Conservation (phyloP, 1,139 yeast species). For the Debaryomyces fabryi region DNA sequence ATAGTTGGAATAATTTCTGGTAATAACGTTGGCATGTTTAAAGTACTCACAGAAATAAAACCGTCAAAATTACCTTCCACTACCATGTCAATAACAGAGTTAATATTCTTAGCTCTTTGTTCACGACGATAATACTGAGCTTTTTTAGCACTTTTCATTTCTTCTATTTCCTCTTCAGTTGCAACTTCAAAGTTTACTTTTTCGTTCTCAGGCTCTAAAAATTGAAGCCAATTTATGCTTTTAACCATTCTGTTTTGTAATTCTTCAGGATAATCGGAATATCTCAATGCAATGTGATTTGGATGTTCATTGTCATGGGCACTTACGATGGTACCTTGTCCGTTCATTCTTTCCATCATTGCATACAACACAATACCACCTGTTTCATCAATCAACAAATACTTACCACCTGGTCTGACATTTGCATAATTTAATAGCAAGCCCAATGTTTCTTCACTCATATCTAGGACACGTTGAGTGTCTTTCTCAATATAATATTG, state of each 20-base stretch:
- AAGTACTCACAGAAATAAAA: slow-evolving; percentile 69
- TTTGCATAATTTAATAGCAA: slow-evolving; percentile 76
- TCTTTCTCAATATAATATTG: slow-evolving; percentile 78
- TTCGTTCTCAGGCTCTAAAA: slow-evolving; percentile 73
- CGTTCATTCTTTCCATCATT: slow-evolving; percentile 86
- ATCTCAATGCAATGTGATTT: slow-evolving; percentile 69
- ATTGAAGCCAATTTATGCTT: slow-evolving; percentile 77
- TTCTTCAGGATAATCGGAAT: slow-evolving; percentile 62
- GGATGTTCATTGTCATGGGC: slow-evolving; percentile 94
- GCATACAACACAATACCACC: slow-evolving; percentile 85
- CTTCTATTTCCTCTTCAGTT: slow-evolving; percentile 53
- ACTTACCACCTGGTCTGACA: slow-evolving; percentile 85
- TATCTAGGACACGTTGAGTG: slow-evolving; percentile 67
- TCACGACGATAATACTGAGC: slow-evolving; percentile 70
- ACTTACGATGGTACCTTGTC: slow-evolving; percentile 74
- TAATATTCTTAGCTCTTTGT: slow-evolving; percentile 58
- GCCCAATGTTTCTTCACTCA: slow-evolving; percentile 84
- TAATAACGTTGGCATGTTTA: slow-evolving; percentile 67
- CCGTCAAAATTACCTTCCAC: slow-evolving; percentile 70
- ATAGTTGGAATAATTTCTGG: slow-evolving; percentile 63
- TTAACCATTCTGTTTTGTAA: slow-evolving; percentile 58
- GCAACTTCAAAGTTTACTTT: slow-evolving; percentile 53
- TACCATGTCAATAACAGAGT: slow-evolving; percentile 54
- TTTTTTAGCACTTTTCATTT: slow-evolving; percentile 60
- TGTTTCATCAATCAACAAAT: slow-evolving; percentile 86